Evolutionary conservation across 371 early-diverging fungal species (phyloP), one percentile per base, ranked within the genome.

Genomic region (Mycotypha africana): DNA sequence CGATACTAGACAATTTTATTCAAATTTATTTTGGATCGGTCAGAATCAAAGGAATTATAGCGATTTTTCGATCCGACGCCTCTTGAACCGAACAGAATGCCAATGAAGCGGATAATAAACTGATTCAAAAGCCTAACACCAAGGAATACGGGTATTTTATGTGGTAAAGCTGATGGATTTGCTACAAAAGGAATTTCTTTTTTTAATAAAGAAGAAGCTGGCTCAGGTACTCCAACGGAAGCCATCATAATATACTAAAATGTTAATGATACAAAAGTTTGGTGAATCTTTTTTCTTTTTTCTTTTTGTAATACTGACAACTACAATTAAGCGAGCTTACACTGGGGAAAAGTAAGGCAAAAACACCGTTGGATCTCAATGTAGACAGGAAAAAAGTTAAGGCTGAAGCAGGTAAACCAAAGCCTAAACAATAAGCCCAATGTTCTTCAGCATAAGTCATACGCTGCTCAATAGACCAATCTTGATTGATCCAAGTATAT

Each of bases 401-500:
- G 8, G 45, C 26, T 3, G 76, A 60, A 25, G 55, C 66, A 8
- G 69, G 68, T 20, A 73, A 51, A 53, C 76, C 76, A 43, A 76
- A 76, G 28, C 76, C 76, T 5, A 70, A 49, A 38, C 62, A 76
- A 49, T 66, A 76, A 9, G 71, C 43, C 76, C 76, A 76, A 23
- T 66, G 68, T 37, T 66, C 52, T 45, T 76, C 76, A 24, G 68
- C 53, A 49, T 58, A 73, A 16, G 51, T 35, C 41, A 73, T 57
- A 0, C 74, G 53, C 42, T 70, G 68, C 25, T 73, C 69, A 32
- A 65, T 53, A 6, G 54, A 51, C 69, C 69, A 70, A 22, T 69
- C 69, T 23, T 62, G 39, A 39, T 62, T 58, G 11, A 65, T 49
- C 76, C 76, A 76, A 42, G 65, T 66, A 28, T 70, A 76, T 28